phyloP scores from a whole-genome alignment of 1,139 yeast genomes.

The Pichia sp. region DNA sequence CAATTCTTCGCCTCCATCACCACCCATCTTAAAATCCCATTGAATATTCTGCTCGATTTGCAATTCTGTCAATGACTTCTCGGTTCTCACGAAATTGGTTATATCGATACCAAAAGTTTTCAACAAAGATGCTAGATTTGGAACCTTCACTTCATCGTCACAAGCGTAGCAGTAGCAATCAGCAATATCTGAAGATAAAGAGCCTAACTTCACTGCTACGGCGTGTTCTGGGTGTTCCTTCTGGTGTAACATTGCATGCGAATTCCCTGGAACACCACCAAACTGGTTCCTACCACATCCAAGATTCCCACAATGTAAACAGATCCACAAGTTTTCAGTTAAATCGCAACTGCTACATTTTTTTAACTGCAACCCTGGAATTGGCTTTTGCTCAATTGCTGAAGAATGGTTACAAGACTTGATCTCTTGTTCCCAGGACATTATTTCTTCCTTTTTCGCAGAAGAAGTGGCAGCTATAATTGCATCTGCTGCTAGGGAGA shows the following conservation, averaged over 20 bases:
- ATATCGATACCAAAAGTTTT: conserved; percentile 67
- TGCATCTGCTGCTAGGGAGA: conserved; percentile 37
- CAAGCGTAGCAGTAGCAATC: conserved; percentile 88
- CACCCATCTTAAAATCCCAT: conserved; percentile 87
- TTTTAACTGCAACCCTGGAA: conserved; percentile 35
- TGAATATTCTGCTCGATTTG: conserved; percentile 88
- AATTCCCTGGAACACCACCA: conserved; percentile 88
- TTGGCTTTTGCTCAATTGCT: conserved; percentile 41
- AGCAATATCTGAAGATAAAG: conserved; percentile 65
- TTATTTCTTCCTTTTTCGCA: conserved; percentile 63
- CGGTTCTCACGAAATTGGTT: conserved; percentile 56
- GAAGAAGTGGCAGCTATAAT: conserved; percentile 65
- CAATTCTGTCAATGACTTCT: conserved; percentile 79
- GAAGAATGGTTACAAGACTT: conserved; percentile 72
- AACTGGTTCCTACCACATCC: conserved; percentile 95
- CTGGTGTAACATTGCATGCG: conserved; percentile 80
- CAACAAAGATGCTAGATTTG: conserved; percentile 48
- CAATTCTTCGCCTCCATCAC: conserved; percentile 63
- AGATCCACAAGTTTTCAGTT: conserved; percentile 81
- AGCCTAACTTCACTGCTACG: conserved; percentile 86
- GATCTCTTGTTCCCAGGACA: conserved; percentile 90
- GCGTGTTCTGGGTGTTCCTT: conserved; percentile 53
- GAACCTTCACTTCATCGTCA: conserved; percentile 83
- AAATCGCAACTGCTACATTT: conserved; percentile 67
- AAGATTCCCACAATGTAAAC: conserved; percentile 79